Percentiles rank a stretch among this genome's conserved stretches.
Conservation (phyloP, 2,329 filamentous ascomycete genomes). For the Emydomyces testavorans region DNA sequence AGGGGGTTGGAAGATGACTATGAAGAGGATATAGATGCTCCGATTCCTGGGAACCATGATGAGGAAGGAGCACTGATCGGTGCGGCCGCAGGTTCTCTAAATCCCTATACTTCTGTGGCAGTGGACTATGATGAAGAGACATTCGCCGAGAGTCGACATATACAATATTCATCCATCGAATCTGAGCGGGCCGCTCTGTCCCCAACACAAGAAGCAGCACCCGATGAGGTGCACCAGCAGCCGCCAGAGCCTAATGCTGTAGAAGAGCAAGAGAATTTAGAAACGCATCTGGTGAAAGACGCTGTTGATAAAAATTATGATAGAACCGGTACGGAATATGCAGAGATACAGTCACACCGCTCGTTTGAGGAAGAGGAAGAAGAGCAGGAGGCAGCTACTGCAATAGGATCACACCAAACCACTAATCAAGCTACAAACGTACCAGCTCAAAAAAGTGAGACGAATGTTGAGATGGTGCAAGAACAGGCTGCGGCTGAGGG, state of each 20-base stretch:
- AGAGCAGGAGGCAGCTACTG: too few relatives aligned
- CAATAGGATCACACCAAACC: too few relatives aligned
- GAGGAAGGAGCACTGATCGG: neutral
- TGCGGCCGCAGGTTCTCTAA: neutral
- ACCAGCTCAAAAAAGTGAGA: too few relatives aligned
- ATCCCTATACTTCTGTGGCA: neutral
- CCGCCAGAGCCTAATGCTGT: neutral
- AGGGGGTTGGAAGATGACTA: slow-evolving; percentile 34
- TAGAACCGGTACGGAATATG: too few relatives aligned
- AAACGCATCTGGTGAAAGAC: too few relatives aligned
- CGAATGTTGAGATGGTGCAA: neutral
- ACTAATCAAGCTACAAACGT: too few relatives aligned
- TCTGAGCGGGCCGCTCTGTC: neutral
- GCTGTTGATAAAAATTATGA: too few relatives aligned
- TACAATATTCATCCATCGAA: neutral
- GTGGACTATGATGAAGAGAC: neutral
- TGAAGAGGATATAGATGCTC: slow-evolving; percentile 26
- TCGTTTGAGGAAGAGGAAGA: too few relatives aligned
- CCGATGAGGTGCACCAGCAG: neutral
- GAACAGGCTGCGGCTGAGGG: neutral
- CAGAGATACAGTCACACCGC: too few relatives aligned
- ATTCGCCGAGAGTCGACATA: neutral
- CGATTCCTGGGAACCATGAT: slow-evolving; percentile 16
- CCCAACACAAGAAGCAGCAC: neutral
- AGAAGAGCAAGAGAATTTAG: neutral